phyloP scores from a whole-genome alignment of 768 basidiomycete species.

The Termitomyces sp. region DNA sequence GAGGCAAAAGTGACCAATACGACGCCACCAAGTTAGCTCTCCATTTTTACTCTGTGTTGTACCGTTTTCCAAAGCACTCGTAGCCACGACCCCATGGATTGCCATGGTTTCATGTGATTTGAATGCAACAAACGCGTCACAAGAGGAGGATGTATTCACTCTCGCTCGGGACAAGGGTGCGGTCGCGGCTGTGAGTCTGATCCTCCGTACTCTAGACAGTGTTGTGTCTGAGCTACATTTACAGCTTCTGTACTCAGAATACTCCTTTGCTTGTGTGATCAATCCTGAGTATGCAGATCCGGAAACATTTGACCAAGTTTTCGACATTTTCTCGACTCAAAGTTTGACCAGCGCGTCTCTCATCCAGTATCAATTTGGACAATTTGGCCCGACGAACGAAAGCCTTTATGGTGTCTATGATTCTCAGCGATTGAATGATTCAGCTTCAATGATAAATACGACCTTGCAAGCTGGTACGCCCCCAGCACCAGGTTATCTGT shows the following conservation, averaged over 20 bases:
- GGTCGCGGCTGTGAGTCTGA: conserved; percentile 60
- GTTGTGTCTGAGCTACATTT: neutral
- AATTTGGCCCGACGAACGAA: conserved; percentile 49
- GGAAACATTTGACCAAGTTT: conserved; percentile 60
- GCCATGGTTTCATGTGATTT: conserved; percentile 82
- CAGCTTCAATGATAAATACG: conserved; percentile 39
- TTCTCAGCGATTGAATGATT: conserved; percentile 57
- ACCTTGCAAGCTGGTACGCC: conserved; percentile 37
- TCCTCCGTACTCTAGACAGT: neutral
- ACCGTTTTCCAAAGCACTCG: neutral
- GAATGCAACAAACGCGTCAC: conserved; percentile 65
- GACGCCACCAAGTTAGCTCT: conserved; percentile 44
- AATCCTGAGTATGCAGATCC: conserved; percentile 68
- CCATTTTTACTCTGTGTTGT: neutral
- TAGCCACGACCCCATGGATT: conserved; percentile 85
- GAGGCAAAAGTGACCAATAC: conserved; percentile 50
- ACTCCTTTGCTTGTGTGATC: conserved; percentile 71
- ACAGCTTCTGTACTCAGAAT: conserved; percentile 76
- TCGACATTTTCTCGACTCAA: conserved; percentile 78
- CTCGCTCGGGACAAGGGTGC: conserved; percentile 78
- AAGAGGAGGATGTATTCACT: conserved; percentile 74
- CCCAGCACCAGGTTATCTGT: conserved; percentile 55
- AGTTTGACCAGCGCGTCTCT: conserved; percentile 54
- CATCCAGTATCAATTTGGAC: conserved; percentile 56
- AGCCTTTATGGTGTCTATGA: conserved; percentile 56